Base-by-base conservation (phyloP, 768 basidiomycete genomes). In the Termitomyces titanicus region DNA sequence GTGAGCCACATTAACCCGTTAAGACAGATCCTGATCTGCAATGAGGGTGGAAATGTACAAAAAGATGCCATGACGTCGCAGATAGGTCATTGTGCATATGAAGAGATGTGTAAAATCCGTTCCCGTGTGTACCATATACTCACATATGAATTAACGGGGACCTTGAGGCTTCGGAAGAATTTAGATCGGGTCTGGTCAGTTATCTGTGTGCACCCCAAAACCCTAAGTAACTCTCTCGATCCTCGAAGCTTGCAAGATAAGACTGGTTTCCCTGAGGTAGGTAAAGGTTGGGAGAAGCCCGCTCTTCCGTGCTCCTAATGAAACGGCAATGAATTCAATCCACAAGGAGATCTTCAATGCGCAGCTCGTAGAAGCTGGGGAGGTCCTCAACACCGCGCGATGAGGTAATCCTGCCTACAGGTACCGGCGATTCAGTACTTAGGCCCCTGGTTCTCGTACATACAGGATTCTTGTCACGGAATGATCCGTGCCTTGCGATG, bases 271-370 rank as follows among this genome's bases (percentile, higher is more conserved):
- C n/a, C 18, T 33, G 29, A 29, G 29, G 3, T n/a, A n/a, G 29
- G 29, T 29, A 29, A 47, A 18, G 31, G 15, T 45, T 40, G 37
- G 39, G 10, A 35, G 39, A 45, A 47, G 40, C 4, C 17, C 6
- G 42, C 15, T 12, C 13, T 38, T 42, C 43, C 22, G 39, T 47
- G 51, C 54, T 56, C 58, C 51, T 59, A 37, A 53, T 59, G 42
- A 56, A 48, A 33, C 54, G 42, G 51, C 47, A 42, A 51, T 51
- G 42, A 42, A 25, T 24, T 22, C 29, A 24, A 42, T 20, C 54
- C 37, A 49, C 39, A 47, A 43, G 54, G 51, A 42, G 54, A 55
- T 53, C 58, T 55, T 56, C 47, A n/a, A 33, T 27, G 35, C 42
- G 22, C 47, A 53, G 40, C 44, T 40, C 44, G 39, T 31, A 15